Evolutionary conservation across 2,329 filamentous ascomycete genomes (phyloP).

Genomic region (Neonectria ditissima): DNA sequence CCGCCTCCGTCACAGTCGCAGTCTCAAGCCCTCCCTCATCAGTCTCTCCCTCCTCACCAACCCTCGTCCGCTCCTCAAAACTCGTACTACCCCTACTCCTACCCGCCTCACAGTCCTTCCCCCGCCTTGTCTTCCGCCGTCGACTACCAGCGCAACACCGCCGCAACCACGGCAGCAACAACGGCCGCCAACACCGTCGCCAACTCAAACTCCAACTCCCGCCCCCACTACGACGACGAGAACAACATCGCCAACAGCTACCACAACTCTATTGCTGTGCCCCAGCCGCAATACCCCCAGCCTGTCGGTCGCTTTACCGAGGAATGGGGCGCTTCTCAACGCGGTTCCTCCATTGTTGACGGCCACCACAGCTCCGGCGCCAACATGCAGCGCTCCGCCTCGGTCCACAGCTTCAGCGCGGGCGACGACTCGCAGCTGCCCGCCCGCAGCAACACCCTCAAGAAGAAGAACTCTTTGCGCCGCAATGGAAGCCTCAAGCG

Average conservation of each 20-base stretch:
- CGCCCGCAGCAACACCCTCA: conserved; percentile 77
- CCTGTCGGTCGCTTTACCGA: conserved; percentile 71
- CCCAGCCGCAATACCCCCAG: conserved; percentile 39
- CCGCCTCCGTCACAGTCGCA: conserved; percentile 39
- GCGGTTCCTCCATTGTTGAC: conserved; percentile 73
- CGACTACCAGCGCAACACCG: conserved; percentile 31
- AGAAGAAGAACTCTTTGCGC: conserved; percentile 86
- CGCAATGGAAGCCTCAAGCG: conserved; percentile 80
- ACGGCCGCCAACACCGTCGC: conserved; percentile 22
- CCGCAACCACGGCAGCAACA: conserved; percentile 35
- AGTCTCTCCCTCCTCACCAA: conserved; percentile 30
- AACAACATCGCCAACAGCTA: conserved; percentile 21
- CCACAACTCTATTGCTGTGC: conserved; percentile 34
- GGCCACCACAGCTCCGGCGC: conserved; percentile 49
- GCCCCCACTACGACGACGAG: conserved; percentile 37
- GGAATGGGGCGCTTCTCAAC: conserved; percentile 77
- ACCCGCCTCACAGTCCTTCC: conserved; percentile 36
- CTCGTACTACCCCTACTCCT: conserved; percentile 34
- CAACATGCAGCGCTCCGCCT: conserved; percentile 71
- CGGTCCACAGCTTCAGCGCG: conserved; percentile 65
- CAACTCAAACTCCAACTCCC: conserved; percentile 25
- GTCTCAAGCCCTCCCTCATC: conserved; percentile 11
- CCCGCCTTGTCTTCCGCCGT: conserved; percentile 36
- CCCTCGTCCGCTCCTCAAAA: conserved; percentile 28
- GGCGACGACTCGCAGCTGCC: conserved; percentile 59